Percentiles rank a stretch among this genome's conserved stretches.
Evolutionary conservation across 1,139 yeast genomes (phyloP).

Genomic region (Saccharomyces pastorianus): DNA sequence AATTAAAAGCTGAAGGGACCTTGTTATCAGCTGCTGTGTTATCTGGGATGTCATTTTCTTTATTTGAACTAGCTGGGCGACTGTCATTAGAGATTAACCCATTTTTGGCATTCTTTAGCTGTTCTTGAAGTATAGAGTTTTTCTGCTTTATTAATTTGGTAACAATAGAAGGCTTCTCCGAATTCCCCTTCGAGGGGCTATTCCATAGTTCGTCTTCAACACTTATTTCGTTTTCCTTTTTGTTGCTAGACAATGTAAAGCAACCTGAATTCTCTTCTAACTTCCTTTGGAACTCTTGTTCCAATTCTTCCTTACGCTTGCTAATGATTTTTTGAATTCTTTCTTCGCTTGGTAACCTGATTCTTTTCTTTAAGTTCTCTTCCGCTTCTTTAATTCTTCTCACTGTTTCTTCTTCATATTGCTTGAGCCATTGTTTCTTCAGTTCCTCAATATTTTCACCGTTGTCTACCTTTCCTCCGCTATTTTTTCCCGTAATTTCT

Average conservation of each 20-base stretch:
- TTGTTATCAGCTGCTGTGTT: background rate
- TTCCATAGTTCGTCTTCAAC: background rate
- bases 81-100: background rate
- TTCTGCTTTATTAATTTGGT: background rate
- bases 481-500: constrained; percentile 2
- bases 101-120: background rate
- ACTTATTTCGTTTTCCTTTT: background rate
- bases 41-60: background rate
- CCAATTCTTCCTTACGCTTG: constrained; percentile 19
- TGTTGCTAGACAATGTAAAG: constrained; percentile 3
- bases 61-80: background rate
- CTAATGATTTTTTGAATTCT: constrained; percentile 24
- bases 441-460: background rate
- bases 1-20: background rate
- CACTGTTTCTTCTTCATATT: constrained; percentile 23
- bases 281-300: constrained; percentile 21
- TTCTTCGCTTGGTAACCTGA: constrained; percentile 28
- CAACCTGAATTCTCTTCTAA: constrained; percentile 11
- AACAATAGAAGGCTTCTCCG: background rate
- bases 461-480: background rate
- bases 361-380: constrained; percentile 27
- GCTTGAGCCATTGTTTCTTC: constrained; percentile 9
- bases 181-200: background rate
- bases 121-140: background rate
- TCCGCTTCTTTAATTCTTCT: constrained; percentile 25